A percentile compares a stretch with the other conserved stretches of the same genome.
Evolutionary conservation across 208 protist genomes (phyloP).

Genomic region (Acanthamoeba healyi): DNA sequence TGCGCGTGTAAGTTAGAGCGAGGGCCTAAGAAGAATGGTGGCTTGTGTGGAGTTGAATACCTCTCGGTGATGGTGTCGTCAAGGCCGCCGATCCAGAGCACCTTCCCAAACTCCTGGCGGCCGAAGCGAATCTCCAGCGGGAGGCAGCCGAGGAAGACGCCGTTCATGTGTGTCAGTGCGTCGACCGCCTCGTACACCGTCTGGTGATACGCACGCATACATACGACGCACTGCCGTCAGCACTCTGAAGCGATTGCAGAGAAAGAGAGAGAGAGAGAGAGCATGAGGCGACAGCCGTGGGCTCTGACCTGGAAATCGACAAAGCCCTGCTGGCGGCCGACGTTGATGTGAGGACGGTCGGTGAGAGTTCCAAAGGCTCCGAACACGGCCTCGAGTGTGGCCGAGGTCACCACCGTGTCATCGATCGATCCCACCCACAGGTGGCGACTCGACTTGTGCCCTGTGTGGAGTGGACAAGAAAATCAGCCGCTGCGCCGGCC

Average conservation of each 20-base stretch:
- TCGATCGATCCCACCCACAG: constrained; percentile 71
- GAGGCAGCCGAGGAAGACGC: constrained; percentile 57
- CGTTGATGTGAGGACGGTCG: constrained; percentile 62
- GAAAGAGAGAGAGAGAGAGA: neutral
- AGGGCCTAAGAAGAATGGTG: neutral
- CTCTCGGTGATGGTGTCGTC: constrained; percentile 52
- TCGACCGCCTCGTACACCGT: constrained; percentile 70
- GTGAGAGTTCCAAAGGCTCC: constrained; percentile 51
- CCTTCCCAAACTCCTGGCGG: constrained; percentile 57
- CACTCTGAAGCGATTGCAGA: too few species aligned
- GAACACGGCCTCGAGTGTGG: constrained; percentile 57
- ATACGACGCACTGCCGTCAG: too few species aligned
- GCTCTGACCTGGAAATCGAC: constrained; percentile 46
- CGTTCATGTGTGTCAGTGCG: constrained; percentile 61
- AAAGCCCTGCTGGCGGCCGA: constrained; percentile 65
- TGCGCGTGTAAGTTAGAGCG: too few species aligned
- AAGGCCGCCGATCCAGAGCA: constrained; percentile 57
- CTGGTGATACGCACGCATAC: neutral
- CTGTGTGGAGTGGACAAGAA: neutral
- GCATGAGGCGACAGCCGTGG: neutral
- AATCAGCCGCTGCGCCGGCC: neutral
- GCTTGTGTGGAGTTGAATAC: neutral
- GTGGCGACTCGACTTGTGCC: constrained; percentile 61
- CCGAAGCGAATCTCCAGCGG: constrained; percentile 67
- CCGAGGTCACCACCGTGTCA: constrained; percentile 63